phyloP scores from a whole-genome alignment of 2,329 filamentous ascomycete genomes.

The Ceratocystis albifundus region DNA sequence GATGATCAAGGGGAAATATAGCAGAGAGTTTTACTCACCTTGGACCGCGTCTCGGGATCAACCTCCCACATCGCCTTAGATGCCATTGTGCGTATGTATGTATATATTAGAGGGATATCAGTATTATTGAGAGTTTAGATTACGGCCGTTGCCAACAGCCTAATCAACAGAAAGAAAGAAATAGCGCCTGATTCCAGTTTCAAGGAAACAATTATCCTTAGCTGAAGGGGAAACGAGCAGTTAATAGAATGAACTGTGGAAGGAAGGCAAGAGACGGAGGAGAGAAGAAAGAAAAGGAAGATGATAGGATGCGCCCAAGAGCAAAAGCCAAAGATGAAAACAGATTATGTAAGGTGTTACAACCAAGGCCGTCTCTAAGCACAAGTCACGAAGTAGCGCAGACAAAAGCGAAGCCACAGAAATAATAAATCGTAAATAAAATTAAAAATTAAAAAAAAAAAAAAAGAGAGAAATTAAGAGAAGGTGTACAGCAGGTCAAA shows the following conservation, averaged over 20 bases:
- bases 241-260: neutral
- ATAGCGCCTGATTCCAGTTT: neutral
- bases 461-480: neutral
- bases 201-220: neutral
- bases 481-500: neutral
- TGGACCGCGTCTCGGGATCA: constrained; percentile 90
- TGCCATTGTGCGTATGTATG: constrained; percentile 39
- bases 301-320: neutral
- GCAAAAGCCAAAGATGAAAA: neutral
- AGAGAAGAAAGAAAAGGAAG: neutral
- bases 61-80: constrained; percentile 94
- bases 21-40: constrained; percentile 45
- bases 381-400: neutral
- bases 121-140: neutral
- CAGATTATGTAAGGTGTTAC: neutral
- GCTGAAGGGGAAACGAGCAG: neutral
- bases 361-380: neutral
- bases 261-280: neutral
- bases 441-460: too few relatives aligned
- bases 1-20: neutral
- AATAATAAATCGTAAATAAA: neutral
- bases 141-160: neutral
- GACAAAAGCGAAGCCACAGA: neutral
- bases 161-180: neutral
- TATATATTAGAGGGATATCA: neutral